A percentile compares a stretch with the other conserved stretches of the same genome.
These are phyloP conservation scores for Fusarium agapanthi DNA, from an alignment of 2,329 filamentous ascomycete species.

Conservation along the genomic window DNA sequence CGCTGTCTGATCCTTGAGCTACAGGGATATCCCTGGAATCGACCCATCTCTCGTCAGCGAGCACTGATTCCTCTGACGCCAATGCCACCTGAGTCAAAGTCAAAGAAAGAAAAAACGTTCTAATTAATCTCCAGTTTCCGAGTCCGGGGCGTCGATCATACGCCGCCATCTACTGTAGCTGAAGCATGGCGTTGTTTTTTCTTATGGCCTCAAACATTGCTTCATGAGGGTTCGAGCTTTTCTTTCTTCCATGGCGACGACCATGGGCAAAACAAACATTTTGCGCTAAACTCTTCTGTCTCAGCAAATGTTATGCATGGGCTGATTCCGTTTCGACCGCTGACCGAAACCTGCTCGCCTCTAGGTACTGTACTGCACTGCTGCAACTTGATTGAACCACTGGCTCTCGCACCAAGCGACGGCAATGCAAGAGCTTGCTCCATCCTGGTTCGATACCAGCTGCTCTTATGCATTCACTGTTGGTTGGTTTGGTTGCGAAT, in stretches of 20 bases:
- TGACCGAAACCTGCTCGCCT: slow-evolving; percentile 36
- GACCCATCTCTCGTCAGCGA: slow-evolving; percentile 31
- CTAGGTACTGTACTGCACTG: neutral
- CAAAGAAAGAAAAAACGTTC: slow-evolving; percentile 8
- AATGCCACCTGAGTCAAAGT: slow-evolving; percentile 24
- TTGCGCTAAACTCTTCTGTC: slow-evolving; percentile 7
- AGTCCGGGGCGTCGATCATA: slow-evolving; percentile 43
- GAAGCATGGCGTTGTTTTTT: slow-evolving; percentile 32
- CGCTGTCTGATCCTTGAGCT: slow-evolving; percentile 19
- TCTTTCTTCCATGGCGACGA: neutral
- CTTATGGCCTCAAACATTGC: slow-evolving; percentile 16
- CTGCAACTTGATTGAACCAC: slow-evolving; percentile 35
- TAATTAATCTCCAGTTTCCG: slow-evolving; percentile 32
- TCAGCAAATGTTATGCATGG: slow-evolving; percentile 41
- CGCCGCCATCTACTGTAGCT: slow-evolving; percentile 38
- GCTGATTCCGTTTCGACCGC: slow-evolving; percentile 33
- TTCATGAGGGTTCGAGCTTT: slow-evolving; percentile 16
- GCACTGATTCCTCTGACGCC: slow-evolving; percentile 39
- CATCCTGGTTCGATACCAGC: slow-evolving; percentile 32
- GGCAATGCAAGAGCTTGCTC: slow-evolving; percentile 23
- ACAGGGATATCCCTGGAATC: slow-evolving; percentile 30
- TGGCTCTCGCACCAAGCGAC: slow-evolving; percentile 16
- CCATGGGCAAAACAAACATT: neutral
- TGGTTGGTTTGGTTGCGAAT: slow-evolving; percentile 1
- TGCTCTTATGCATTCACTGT: slow-evolving; percentile 22